A percentile compares a stretch with the other conserved stretches of the same genome.
phyloP scores from a whole-genome alignment of 108 stramenopile species.

The Pseudonitzschia pungens region DNA sequence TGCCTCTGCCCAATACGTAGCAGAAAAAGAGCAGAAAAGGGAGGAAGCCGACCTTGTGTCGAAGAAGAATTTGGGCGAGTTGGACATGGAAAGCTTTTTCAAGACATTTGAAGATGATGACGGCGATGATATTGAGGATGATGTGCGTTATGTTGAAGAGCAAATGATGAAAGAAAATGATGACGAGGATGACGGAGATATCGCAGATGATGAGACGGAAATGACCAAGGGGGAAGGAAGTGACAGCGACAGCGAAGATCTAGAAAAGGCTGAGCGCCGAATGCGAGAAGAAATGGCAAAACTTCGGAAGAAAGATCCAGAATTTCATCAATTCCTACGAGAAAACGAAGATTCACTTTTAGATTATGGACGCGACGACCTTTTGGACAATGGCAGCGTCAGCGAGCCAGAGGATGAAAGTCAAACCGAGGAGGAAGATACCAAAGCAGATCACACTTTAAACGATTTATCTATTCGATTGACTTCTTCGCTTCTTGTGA shows the following conservation, averaged over 20 bases:
- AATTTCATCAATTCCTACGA: slow-evolving; percentile 85
- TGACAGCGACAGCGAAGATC: slow-evolving; percentile 76
- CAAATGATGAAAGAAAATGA: slow-evolving; percentile 36
- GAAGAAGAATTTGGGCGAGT: slow-evolving; percentile 40
- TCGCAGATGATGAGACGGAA: slow-evolving; percentile 30
- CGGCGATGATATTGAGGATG: slow-evolving; percentile 31
- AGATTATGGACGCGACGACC: slow-evolving; percentile 62
- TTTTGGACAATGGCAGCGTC: slow-evolving; percentile 57
- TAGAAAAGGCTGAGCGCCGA: slow-evolving; percentile 64
- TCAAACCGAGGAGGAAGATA: slow-evolving; percentile 13
- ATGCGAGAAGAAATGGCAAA: slow-evolving; percentile 82
- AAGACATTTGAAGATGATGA: slow-evolving; percentile 29
- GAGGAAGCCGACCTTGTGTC: slow-evolving; percentile 36
- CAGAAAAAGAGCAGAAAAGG: slow-evolving; percentile 27
- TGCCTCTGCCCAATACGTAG: slow-evolving; percentile 17
- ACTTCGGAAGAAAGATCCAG: slow-evolving; percentile 79
- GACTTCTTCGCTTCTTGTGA: slow-evolving; percentile 46
- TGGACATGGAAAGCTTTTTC: slow-evolving; percentile 57
- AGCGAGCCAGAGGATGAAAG: slow-evolving; percentile 29
- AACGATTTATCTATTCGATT: slow-evolving; percentile 35
- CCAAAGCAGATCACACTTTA: slow-evolving; percentile 10
- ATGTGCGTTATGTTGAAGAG: slow-evolving; percentile 25
- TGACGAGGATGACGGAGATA: slow-evolving; percentile 29
- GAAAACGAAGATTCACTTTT: slow-evolving; percentile 81
- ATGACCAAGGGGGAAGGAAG: slow-evolving; percentile 15